These are phyloP conservation scores for Candida pseudofarinosa DNA, from an alignment of 805 yeast genomes.

Conservation along the genomic window DNA sequence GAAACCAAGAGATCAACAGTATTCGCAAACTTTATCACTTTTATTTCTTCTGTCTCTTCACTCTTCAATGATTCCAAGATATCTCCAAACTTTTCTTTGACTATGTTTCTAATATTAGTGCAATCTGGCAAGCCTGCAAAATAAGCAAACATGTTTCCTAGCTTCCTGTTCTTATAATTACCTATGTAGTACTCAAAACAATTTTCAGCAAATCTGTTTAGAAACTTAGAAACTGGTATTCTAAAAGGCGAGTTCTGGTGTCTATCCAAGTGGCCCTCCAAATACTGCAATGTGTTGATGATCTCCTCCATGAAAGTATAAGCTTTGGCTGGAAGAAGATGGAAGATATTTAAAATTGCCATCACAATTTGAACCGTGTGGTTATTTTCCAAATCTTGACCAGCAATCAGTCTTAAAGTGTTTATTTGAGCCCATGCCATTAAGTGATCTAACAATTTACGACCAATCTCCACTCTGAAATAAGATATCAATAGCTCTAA, in stretches of 20 bases:
- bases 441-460: slow-evolving; percentile 85
- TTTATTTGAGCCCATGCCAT: slow-evolving; percentile 94
- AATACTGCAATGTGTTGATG: slow-evolving; percentile 64
- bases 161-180: slow-evolving; percentile 59
- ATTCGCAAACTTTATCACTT: slow-evolving; percentile 67
- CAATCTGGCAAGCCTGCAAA: slow-evolving; percentile 57
- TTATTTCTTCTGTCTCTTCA: slow-evolving; percentile 50
- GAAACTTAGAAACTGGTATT: slow-evolving; percentile 80
- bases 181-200: slow-evolving; percentile 66
- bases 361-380: slow-evolving; percentile 82
- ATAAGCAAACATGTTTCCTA: slow-evolving; percentile 64
- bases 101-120: slow-evolving; percentile 50
- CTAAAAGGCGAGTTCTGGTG: slow-evolving; percentile 88
- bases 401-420: slow-evolving; percentile 68
- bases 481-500: slow-evolving; percentile 85
- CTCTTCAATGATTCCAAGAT: slow-evolving; percentile 46
- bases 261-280: slow-evolving; percentile 81
- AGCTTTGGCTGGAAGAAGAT: slow-evolving; percentile 87
- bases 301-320: slow-evolving; percentile 87
- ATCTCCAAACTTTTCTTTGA: slow-evolving; percentile 48
- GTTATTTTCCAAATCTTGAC: slow-evolving; percentile 75
- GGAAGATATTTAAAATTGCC: slow-evolving; percentile 88
- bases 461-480: slow-evolving; percentile 95
- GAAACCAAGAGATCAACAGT: slow-evolving; percentile 62
- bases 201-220: slow-evolving; percentile 77